Evolutionary conservation across 108 stramenopile genomes (phyloP).

Genomic region (Nannochloropsis oceanica): DNA sequence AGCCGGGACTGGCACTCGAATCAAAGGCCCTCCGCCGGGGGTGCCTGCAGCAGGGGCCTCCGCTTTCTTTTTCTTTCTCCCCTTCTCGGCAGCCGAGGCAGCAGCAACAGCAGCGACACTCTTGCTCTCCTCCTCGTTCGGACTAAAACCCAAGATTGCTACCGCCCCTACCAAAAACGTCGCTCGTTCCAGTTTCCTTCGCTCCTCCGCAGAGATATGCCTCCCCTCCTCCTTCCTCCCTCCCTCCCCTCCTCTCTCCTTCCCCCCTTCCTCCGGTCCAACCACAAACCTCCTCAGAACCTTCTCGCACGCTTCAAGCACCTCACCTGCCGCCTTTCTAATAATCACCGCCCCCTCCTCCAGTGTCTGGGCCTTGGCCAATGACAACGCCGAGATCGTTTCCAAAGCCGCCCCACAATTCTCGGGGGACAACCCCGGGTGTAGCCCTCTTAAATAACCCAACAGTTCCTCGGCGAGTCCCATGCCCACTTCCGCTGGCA

Average conservation of each 20-base stretch:
- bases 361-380: slow-evolving; percentile 1
- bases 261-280: neutral
- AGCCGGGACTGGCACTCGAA: neutral
- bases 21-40: neutral
- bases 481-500: slow-evolving; percentile 6
- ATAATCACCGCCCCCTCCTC: neutral
- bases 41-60: neutral
- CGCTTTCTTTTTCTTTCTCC: neutral
- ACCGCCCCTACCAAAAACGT: neutral
- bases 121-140: neutral
- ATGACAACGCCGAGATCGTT: slow-evolving; percentile 9
- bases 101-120: neutral
- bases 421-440: neutral
- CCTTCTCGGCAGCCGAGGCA: neutral
- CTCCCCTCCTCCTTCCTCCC: neutral
- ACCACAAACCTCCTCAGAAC: neutral
- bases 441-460: neutral
- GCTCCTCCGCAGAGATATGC: neutral
- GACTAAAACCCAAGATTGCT: neutral
- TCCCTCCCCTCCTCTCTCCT: neutral
- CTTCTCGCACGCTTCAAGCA: neutral
- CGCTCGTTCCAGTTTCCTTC: neutral
- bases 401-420: slow-evolving; percentile 2
- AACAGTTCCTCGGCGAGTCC: slow-evolving; percentile 9
- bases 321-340: neutral